Evolutionary conservation across 139 green algal species (phyloP), one percentile per base, ranked within the genome.

Genomic region (Microglena sp.): DNA sequence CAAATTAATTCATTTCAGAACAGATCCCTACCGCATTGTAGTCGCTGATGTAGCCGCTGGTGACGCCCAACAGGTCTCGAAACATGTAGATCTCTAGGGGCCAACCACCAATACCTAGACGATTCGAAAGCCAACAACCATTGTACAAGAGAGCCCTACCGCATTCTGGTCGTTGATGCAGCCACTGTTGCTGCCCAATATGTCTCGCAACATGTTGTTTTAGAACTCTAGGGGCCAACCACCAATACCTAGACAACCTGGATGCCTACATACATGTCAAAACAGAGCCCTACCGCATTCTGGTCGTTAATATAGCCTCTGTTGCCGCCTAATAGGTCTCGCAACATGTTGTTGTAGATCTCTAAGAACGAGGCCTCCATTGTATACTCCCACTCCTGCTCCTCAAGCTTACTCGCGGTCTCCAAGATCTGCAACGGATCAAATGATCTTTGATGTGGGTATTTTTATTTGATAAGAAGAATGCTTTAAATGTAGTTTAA

Each of bases 261-360:
- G n/a, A n/a, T n/a, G n/a, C n/a, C n/a, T n/a, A n/a, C n/a, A n/a
- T n/a, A n/a, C n/a, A n/a, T n/a, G n/a, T n/a, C n/a, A n/a, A n/a
- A n/a, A n/a, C n/a, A n/a, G n/a, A n/a, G n/a, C n/a, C n/a, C n/a
- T n/a, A n/a, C n/a, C 22, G 86, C 83, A 46, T 85, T 82, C 45
- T 71, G 70, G 64, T 90, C 84, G 61, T 66, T 68, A 43, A 89
- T 81, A 44, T 71, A 71, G 24, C 60, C 32, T 2, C 24, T 30
- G 28, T 62, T 50, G 15, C 71, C 67, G 1, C 73, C 76, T 61
- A 98, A 77, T 56, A 98, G 77, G 82, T 98, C 92, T 1, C 68
- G n/a, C n/a, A n/a, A n/a, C 33, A 70, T 70, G 64, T 95, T 90
- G 71, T 96, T 95, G 82, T 96, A 95, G 21, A 96, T 87, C 74